Evolutionary conservation across 345 rosid genomes (phyloP).

Genomic region (Reutealis trisperma): DNA sequence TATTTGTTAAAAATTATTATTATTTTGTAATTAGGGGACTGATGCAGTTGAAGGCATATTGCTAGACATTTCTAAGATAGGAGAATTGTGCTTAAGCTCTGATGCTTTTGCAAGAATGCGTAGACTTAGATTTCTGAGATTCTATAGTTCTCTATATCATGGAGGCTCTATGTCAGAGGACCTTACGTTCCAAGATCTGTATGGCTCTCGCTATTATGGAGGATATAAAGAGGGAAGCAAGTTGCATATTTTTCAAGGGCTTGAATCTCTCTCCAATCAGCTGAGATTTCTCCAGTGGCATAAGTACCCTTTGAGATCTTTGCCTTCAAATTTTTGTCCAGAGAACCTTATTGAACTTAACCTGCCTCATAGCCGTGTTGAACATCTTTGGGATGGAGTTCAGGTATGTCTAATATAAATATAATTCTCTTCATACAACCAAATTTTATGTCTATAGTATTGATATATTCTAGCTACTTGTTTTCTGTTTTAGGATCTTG

Average conservation of each 20-base stretch:
- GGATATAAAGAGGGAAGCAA: background rate
- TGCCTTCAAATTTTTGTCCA: slow-evolving; percentile 7
- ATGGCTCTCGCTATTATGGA: background rate
- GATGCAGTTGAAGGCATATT: slow-evolving; percentile 3
- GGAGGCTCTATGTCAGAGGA: background rate
- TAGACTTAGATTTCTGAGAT: slow-evolving; percentile 10
- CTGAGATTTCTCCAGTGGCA: slow-evolving; percentile 14
- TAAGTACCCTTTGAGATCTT: slow-evolving; percentile 1
- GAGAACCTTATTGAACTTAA: slow-evolving; percentile 15
- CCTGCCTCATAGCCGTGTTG: background rate
- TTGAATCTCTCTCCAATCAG: slow-evolving; percentile 10
- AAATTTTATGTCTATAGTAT: background rate
- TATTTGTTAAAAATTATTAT: background rate
- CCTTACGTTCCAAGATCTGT: background rate
- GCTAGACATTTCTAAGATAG: background rate
- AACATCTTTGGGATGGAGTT: background rate
- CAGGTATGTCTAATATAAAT: background rate
- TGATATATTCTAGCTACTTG: background rate
- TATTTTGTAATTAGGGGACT: slow-evolving; percentile 4
- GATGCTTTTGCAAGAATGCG: slow-evolving; percentile 1
- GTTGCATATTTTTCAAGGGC: background rate
- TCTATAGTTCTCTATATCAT: background rate
- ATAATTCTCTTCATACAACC: background rate
- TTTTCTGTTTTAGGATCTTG: slow-evolving; percentile 1
- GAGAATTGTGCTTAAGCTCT: background rate